A percentile compares a stretch with the other conserved stretches of the same genome.
These are phyloP conservation scores for Hyaloscypha bicolor DNA, from an alignment of 495 filamentous ascomycete species.

Conservation along the genomic window DNA sequence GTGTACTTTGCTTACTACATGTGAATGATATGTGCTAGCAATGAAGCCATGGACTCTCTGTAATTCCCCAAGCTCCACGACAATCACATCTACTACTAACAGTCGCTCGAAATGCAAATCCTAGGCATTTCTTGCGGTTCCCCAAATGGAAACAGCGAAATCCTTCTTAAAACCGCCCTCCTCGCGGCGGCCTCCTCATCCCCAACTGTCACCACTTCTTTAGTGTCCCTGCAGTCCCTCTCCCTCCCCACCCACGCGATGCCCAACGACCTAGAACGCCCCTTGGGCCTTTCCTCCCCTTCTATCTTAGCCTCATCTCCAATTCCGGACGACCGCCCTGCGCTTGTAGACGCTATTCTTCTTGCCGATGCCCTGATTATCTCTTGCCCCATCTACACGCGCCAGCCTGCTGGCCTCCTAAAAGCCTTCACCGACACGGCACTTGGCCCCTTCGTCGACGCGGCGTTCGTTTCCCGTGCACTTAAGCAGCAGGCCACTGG, in stretches of 20 bases:
- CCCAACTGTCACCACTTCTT: constrained; percentile 1
- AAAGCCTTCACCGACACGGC: background rate
- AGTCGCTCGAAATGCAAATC: constrained; percentile 35
- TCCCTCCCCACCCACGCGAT: background rate
- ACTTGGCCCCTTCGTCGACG: background rate
- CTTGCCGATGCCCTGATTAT: constrained; percentile 2
- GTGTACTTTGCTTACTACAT: no score
- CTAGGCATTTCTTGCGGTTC: constrained; percentile 37
- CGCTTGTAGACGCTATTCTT: background rate
- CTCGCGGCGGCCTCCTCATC: background rate
- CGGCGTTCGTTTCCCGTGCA: background rate
- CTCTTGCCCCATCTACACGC: background rate
- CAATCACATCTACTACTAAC: background rate
- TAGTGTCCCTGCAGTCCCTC: background rate
- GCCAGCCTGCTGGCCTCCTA: background rate
- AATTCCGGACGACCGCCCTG: constrained; percentile 5
- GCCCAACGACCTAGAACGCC: background rate
- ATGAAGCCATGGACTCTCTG: no score
- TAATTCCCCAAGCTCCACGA: no score
- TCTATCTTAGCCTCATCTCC: background rate
- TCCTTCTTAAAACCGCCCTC: constrained; percentile 4
- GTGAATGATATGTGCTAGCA: no score
- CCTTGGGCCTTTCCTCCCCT: background rate
- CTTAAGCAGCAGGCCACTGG: background rate
- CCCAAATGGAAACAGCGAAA: background rate